Conservation (phyloP, 2,329 filamentous ascomycete genomes). For the Xylaria sp. region DNA sequence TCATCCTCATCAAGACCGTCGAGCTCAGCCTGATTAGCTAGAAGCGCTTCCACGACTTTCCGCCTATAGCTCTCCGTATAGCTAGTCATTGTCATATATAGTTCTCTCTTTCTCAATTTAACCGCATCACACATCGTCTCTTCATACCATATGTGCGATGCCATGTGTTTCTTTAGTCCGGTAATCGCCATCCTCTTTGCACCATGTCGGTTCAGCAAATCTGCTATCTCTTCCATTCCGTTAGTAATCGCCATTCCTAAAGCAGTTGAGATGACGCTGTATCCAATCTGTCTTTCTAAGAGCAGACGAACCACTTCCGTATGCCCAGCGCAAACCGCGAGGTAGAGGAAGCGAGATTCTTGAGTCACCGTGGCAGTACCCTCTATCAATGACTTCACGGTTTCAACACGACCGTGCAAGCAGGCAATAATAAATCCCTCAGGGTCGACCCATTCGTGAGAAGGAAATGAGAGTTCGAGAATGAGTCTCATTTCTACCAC, state of each 20-base stretch:
- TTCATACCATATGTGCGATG: too few relatives aligned
- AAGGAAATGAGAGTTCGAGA: neutral
- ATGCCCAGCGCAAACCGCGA: neutral
- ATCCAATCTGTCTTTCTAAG: neutral
- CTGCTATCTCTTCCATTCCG: neutral
- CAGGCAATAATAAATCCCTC: neutral
- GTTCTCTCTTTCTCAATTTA: too few relatives aligned
- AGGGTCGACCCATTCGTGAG: neutral
- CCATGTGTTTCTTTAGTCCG: too few relatives aligned
- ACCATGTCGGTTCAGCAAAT: neutral
- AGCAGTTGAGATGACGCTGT: neutral
- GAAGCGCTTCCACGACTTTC: neutral
- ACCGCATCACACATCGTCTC: too few relatives aligned
- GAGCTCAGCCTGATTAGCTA: neutral
- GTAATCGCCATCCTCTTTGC: too few relatives aligned
- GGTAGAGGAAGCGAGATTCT: neutral
- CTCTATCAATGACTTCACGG: neutral
- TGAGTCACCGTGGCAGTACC: neutral
- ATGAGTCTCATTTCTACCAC: constrained; percentile 1
- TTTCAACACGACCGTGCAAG: constrained; percentile 1
- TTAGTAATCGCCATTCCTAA: neutral
- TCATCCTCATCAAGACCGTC: neutral
- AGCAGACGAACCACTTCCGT: constrained; percentile 6
- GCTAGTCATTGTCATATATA: too few relatives aligned
- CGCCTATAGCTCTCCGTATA: too few relatives aligned